Percentiles rank a stretch among this genome's conserved stretches.
Conservation (phyloP, 225 moss, liverwort and hornwort genomes). For the Pleurozium schreberi region DNA sequence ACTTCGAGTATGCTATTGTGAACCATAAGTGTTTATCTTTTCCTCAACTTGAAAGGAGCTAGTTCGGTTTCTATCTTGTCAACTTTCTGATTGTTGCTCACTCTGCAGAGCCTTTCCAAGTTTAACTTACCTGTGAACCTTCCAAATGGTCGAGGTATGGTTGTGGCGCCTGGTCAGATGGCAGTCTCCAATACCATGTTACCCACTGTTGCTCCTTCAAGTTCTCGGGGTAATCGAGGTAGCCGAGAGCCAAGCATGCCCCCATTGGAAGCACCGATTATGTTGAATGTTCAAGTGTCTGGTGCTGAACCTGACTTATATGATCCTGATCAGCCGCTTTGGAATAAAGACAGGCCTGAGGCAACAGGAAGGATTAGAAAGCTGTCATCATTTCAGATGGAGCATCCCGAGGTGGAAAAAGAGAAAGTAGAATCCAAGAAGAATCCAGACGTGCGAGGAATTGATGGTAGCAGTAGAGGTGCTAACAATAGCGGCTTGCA, state of each 20-base stretch:
- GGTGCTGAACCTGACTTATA: conserved; percentile 80
- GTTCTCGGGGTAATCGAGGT: conserved; percentile 50
- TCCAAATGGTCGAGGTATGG: conserved; percentile 80
- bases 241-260: conserved; percentile 71
- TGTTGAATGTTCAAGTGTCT: conserved; percentile 39
- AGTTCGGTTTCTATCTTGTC: background rate
- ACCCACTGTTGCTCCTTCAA: conserved; percentile 39
- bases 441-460: conserved; percentile 31
- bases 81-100: conserved; percentile 2
- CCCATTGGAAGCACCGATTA: conserved; percentile 38
- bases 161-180: conserved; percentile 58
- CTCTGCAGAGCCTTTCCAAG: conserved; percentile 84
- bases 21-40: background rate
- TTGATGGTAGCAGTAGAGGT: conserved; percentile 44
- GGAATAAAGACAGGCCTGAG: conserved; percentile 88
- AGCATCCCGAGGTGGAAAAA: conserved; percentile 49
- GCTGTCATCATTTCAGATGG: conserved; percentile 55
- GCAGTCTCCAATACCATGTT: conserved; percentile 47
- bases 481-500: conserved; percentile 47
- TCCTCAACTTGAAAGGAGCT: background rate
- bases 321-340: conserved; percentile 96
- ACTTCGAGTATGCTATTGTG: background rate
- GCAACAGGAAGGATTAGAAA: conserved; percentile 68
- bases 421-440: conserved; percentile 43
- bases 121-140: conserved; percentile 87